Evolutionary conservation across 257 asterid species (phyloP), one percentile per base, ranked within the genome.

Genomic region (Fraxinus anomala): DNA sequence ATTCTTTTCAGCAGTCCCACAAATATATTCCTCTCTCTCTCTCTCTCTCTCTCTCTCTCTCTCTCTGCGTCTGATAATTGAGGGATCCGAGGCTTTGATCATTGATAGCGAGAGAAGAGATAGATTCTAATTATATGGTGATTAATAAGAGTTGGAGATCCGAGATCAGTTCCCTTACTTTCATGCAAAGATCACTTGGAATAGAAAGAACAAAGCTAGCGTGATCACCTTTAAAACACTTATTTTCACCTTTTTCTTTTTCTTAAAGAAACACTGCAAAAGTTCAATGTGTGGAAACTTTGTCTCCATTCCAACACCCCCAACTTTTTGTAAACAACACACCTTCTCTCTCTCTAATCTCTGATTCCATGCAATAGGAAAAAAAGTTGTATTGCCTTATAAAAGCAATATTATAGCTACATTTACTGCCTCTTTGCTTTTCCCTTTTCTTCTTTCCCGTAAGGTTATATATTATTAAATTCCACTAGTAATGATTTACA

Each of bases 261-360:
- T 79, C 75, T 78, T 80, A 85, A 82, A 79, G 85, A 83, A 87
- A 86, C 87, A 80, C 91, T 90, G 97, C 96, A 85, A 91, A 91
- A 86, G 91, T 85, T 82, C 87, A 77, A 23, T 84, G 88, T 89
- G 96, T 90, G 88, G 96, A 93, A 93, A 93, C 97, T 91, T 88
- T 93, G 97, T 91, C 98, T 89, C 92, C 91, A 89, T 86, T 26
- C 80, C 77, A 81, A 75, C 7, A 65, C 75, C 71, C 65, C 69
- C 0, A 17, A 9, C 19, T 70, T 80, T 80, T 68, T 68, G 36
- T 36, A 34, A 47, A 69, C 54, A 31, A 44, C 75, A 54, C 4
- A 12, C 49, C 49, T 40, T 40, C 14, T 30, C 34, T 51, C 49
- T 37, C 42, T 37, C 40, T 77, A 85, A 33, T 68, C 79, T 82